phyloP scores from a whole-genome alignment of 306 rosid genomes.

The Malus orientalis region DNA sequence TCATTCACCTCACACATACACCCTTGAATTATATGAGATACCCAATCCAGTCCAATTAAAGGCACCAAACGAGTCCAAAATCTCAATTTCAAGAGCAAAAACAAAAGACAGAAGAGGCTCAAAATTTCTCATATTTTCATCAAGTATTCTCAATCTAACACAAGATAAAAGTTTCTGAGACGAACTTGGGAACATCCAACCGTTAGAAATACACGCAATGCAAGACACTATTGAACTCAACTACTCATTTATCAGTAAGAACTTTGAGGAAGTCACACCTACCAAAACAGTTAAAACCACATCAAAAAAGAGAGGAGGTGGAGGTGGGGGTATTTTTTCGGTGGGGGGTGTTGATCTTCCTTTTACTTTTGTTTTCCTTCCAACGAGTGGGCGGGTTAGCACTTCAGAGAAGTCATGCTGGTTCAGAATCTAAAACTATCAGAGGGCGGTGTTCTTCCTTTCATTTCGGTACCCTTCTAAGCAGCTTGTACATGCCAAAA shows the following conservation, averaged over 20 bases:
- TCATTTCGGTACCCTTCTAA: constrained; percentile 47
- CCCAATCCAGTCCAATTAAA: no score
- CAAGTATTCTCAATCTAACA: no score
- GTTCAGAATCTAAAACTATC: neutral
- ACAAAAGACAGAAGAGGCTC: no score
- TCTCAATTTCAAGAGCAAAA: no score
- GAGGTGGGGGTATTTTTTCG: no score
- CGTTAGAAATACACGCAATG: neutral
- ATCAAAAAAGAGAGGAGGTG: neutral
- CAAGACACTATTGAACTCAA: neutral
- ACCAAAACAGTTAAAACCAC: neutral
- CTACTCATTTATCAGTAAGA: neutral
- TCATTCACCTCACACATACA: no score
- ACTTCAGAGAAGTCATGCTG: neutral
- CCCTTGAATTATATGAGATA: no score
- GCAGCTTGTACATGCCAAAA: constrained; percentile 87
- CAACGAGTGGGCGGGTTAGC: neutral
- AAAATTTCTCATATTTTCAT: no score
- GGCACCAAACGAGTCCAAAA: no score
- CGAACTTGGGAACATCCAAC: neutral
- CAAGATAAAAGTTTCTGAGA: no score
- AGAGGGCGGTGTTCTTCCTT: neutral
- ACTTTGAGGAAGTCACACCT: neutral
- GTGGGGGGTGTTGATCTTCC: neutral
- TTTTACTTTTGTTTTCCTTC: neutral